phyloP scores from a whole-genome alignment of 345 rosid genomes.

The Cardamine resedifolia region DNA sequence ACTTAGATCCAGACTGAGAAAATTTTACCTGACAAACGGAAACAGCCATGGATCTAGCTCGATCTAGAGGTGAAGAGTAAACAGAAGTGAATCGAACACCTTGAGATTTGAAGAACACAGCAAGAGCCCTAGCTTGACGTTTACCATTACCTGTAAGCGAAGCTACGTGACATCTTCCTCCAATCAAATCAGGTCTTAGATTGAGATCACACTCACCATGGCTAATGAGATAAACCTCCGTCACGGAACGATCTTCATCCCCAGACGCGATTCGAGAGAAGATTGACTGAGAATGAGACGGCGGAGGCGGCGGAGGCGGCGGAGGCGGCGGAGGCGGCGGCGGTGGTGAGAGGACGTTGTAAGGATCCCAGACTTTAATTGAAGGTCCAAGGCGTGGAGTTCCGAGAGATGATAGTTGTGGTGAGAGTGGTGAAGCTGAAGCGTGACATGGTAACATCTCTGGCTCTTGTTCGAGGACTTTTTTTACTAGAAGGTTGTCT shows the following conservation, averaged over 20 bases:
- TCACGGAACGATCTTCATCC: constrained; percentile 43
- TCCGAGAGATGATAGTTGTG: constrained; percentile 83
- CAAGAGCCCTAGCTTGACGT: constrained; percentile 92
- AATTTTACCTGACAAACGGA: constrained; percentile 72
- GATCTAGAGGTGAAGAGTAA: constrained; percentile 76
- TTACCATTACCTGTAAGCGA: constrained; percentile 70
- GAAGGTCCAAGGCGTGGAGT: constrained; percentile 90
- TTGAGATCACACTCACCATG: constrained; percentile 82
- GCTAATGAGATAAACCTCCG: constrained; percentile 71
- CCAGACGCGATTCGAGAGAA: constrained; percentile 34
- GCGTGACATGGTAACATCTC: constrained; percentile 92
- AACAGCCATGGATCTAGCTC: constrained; percentile 79
- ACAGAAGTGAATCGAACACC: constrained; percentile 69
- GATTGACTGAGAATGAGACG: constrained; percentile 37
- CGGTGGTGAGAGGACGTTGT: constrained; percentile 86
- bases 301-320: constrained; percentile 64
- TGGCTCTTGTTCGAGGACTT: constrained; percentile 84
- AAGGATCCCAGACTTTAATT: constrained; percentile 96
- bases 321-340: too few species aligned
- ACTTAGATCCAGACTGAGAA: background rate
- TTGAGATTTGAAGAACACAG: constrained; percentile 79
- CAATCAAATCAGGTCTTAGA: constrained; percentile 72
- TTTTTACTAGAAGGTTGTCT: constrained; percentile 56
- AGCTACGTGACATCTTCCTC: constrained; percentile 72
- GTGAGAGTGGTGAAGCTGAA: constrained; percentile 89